Evolutionary conservation across 2,329 filamentous ascomycete species (phyloP), one percentile per base, ranked within the genome.

Genomic region (Rhinocladiella similis): DNA sequence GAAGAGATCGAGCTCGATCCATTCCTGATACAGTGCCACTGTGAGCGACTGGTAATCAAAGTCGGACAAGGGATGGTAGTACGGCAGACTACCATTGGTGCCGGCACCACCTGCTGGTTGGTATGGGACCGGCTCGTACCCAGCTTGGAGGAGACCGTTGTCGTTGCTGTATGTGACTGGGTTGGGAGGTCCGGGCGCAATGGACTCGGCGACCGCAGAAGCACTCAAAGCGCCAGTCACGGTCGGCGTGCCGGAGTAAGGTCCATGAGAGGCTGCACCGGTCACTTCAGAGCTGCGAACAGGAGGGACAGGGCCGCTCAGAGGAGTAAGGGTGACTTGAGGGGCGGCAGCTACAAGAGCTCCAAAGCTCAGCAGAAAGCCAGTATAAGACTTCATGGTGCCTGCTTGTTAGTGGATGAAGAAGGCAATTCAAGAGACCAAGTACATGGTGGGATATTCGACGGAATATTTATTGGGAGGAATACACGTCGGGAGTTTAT

Each of bases 1-100:
- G 80, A 94, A 94, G 13, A 91, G 79, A 68, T 94, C 90, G 1
- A 94, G 79, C 73, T 94, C 89, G 52, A 93, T 91, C 82, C 84
- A 94, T 72, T 94, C 90, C 66, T 91, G 87, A 68, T 93, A 92
- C 0, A 93, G 76, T 12, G 82, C 88, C 12, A 94, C 77, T 0
- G 85, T 81, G 60, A 94, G 79, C 0, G 88, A 91, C 69, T 93
- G 81, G 69, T 87, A 94, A 71, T 94, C 90, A 67, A 91, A 94
- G 67, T 95, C 90, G 61, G 86, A 90, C 66, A 90, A 80, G 0
- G 89, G 85, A 59, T 87, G 60, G 38, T 62, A 62, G 43, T 62
- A 62, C 27, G 60, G 60, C 42, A 81, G 79, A 0, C 84, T 83
- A n/a, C 89, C 89, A 58, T 93, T 92, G 42, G 89, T 91, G 2